Evolutionary conservation across 345 rosid species (phyloP).

Genomic region (Salix purpurea): DNA sequence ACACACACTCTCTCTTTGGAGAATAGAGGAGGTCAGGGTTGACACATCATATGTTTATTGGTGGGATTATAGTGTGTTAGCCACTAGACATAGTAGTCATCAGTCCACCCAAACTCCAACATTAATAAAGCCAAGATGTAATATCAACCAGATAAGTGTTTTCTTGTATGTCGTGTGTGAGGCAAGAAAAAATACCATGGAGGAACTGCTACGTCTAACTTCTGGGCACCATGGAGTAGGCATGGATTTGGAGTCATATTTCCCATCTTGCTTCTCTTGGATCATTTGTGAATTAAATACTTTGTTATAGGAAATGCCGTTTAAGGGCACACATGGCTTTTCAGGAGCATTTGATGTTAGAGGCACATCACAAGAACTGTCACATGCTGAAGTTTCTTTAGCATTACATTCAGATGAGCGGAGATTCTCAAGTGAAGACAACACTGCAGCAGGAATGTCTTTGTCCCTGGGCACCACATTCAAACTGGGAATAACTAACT

Average conservation of each 20-base stretch:
- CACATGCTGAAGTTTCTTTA: conserved; percentile 30
- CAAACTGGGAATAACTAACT: conserved; percentile 23
- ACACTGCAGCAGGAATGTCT: conserved; percentile 22
- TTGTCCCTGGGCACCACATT: conserved; percentile 26
- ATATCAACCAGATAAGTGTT: neutral
- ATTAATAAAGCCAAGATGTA: neutral
- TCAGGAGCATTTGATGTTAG: conserved; percentile 17
- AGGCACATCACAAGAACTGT: conserved; percentile 21
- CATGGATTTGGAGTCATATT: conserved; percentile 19
- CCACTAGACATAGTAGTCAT: neutral
- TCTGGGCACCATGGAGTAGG: conserved; percentile 23
- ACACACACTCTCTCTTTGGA: too few species aligned
- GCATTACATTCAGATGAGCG: conserved; percentile 32
- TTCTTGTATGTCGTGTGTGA: neutral
- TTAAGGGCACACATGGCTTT: conserved; percentile 14
- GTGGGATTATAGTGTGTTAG: neutral
- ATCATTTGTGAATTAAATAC: conserved; percentile 20
- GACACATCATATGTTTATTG: neutral
- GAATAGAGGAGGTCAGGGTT: neutral
- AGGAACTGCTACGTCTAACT: conserved; percentile 27
- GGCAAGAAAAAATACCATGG: conserved; percentile 27
- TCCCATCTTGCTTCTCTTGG: conserved; percentile 23
- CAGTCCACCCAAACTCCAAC: neutral
- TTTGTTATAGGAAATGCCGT: conserved; percentile 32
- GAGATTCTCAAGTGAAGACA: conserved; percentile 24